Percentiles rank a stretch among this genome's conserved stretches.
These are phyloP conservation scores for Corniculantispora saksenae DNA, from an alignment of 2,329 filamentous ascomycete species.

Conservation along the genomic window DNA sequence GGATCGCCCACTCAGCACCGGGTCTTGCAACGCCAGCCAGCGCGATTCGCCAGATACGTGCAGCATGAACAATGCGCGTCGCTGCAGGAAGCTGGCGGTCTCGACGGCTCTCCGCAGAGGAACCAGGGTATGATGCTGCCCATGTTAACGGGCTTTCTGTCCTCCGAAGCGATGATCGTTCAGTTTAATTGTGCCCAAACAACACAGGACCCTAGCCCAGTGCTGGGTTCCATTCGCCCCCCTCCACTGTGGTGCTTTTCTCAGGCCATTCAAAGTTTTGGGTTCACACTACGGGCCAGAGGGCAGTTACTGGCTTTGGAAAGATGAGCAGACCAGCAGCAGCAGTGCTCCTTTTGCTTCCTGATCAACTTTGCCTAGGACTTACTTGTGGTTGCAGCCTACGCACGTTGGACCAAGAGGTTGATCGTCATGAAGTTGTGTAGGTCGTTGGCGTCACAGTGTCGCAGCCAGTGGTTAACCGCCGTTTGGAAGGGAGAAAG, in stretches of 20 bases:
- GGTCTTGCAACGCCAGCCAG: not conserved
- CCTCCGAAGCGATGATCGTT: slow-evolving; percentile 4
- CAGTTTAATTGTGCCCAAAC: slow-evolving; percentile 1
- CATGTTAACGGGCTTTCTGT: not conserved
- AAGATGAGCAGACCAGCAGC: not conserved
- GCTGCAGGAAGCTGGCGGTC: not conserved
- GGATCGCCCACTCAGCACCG: not conserved
- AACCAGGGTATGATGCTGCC: not conserved
- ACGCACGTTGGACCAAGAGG: not conserved
- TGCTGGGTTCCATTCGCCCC: not conserved
- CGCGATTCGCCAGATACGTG: not conserved
- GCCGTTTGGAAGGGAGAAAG: not conserved
- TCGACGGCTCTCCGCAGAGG: slow-evolving; percentile 1
- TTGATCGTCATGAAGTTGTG: not conserved
- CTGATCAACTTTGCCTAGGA: not conserved
- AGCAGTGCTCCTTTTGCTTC: not conserved
- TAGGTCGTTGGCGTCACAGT: not conserved
- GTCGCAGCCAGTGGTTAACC: not conserved
- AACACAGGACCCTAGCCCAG: not conserved
- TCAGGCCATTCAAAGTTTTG: not conserved
- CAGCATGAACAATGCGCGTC: too few relatives aligned
- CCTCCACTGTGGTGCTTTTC: not conserved
- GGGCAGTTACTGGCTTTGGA: not conserved
- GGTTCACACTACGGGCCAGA: not conserved
- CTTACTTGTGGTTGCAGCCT: not conserved